A percentile compares a stretch with the other conserved stretches of the same genome.
Conservation (phyloP, 2,329 filamentous ascomycete species). For the Penicillium sp. region DNA sequence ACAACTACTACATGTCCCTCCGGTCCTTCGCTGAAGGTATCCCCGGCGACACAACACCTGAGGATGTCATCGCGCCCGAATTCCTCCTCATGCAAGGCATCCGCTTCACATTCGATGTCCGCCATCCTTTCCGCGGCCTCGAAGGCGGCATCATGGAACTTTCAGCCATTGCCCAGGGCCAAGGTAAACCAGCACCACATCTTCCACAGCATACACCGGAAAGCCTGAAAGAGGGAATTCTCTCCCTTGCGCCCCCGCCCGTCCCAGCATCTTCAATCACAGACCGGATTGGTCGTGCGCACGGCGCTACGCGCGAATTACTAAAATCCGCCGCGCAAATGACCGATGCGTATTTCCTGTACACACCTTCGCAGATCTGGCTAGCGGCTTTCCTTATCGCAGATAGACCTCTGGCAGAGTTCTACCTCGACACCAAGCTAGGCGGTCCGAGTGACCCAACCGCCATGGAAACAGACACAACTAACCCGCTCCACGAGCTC, state of each 20-base stretch:
- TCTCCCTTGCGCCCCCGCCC: slow-evolving; percentile 37
- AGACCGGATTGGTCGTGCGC: slow-evolving; percentile 63
- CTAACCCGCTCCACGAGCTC: slow-evolving; percentile 36
- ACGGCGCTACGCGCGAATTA: slow-evolving; percentile 71
- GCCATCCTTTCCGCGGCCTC: slow-evolving; percentile 84
- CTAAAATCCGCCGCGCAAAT: slow-evolving; percentile 80
- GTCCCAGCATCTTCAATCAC: slow-evolving; percentile 36
- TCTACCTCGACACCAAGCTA: slow-evolving; percentile 52
- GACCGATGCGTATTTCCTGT: slow-evolving; percentile 97
- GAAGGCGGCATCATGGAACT: slow-evolving; percentile 87
- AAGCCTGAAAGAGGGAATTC: slow-evolving; percentile 36
- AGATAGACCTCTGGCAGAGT: slow-evolving; percentile 58
- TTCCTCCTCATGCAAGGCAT: slow-evolving; percentile 91
- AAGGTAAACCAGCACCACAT: slow-evolving; percentile 47
- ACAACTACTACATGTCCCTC: slow-evolving; percentile 75
- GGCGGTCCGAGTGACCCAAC: slow-evolving; percentile 27
- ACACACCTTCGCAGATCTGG: slow-evolving; percentile 92
- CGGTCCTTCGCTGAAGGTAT: slow-evolving; percentile 70
- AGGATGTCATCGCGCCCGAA: slow-evolving; percentile 86
- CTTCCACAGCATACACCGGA: slow-evolving; percentile 36
- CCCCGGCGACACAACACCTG: slow-evolving; percentile 70
- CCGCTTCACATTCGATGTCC: slow-evolving; percentile 89
- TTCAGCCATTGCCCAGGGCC: slow-evolving; percentile 66
- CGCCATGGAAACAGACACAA: slow-evolving; percentile 9
- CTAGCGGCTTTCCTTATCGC: slow-evolving; percentile 77